Evolutionary conservation across 495 filamentous ascomycete genomes (phyloP), one percentile per base, ranked within the genome.

Genomic region (Polyplosphaeria fusca): DNA sequence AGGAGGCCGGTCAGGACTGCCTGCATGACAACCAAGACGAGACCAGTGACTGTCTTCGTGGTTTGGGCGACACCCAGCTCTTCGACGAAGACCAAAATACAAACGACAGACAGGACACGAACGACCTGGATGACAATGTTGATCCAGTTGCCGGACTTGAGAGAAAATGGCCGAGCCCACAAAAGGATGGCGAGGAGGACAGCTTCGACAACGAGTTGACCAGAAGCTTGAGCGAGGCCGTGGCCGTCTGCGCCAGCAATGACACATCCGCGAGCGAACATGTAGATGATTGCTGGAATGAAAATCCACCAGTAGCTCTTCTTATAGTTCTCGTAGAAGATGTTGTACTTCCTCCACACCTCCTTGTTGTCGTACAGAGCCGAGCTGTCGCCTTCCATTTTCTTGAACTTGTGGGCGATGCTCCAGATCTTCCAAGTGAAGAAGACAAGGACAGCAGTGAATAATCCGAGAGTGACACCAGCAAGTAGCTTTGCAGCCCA

Each of bases 311-410:
- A 98, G 73, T 89, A 94, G 60, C 86, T 83, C 66, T 84, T 86
- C 71, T 91, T 89, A 73, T 93, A 96, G 61, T 84, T 86, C 63
- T 98, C 93, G 72, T 98, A 98, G 77, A 98, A 98, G 28, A 96
- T 75, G 65, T 87, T 94, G 77, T 98, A 98, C 71, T 91, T 94
- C 63, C 87, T 78, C 92, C 94, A 96, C 44, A 86, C 87, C 50
- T 86, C 82, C 76, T 91, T 93, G 68, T 96, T 81, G 44, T 95
- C 89, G 69, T 87, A 98, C 7, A 98, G 74, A 1, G 75, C 78
- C 13, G 77, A 74, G 4, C 82, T 72, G 48, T 95, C 88, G 54
- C 91, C 91, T 66, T 95, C 84, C 18, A 73, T 52, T 61, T 79
- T 80, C 71, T 88, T 92, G 58, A 85, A 87, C 58, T 77, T 78